Base-by-base conservation (phyloP, 2,329 filamentous ascomycete genomes). In the Fusarium sp. region DNA sequence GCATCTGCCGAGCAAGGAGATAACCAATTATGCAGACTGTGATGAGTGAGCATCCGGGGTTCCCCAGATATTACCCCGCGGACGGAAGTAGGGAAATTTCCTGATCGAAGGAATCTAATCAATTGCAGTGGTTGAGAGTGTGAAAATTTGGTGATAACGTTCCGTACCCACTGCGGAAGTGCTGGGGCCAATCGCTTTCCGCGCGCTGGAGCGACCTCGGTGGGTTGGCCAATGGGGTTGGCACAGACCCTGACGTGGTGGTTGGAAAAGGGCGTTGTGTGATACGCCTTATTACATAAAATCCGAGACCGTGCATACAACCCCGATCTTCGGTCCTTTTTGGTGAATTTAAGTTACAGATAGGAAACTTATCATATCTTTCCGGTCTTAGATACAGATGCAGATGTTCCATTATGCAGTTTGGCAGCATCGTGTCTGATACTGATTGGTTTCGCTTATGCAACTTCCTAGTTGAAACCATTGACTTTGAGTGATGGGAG, bases 51-150 rank as follows among this genome's bases (percentile, higher is more conserved):
- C 33, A 38, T 54, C 40, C 32, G 15, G 49, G 49, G n/a, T 61
- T 61, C 59, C 59, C 59, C 59, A 57, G 49, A 57, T 23, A 21
- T 57, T 43, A 35, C 49, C 59, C 37, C 37, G 49, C 59, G 37
- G 23, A 18, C 30, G 30, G 56, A 50, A 38, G 44, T 6, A 9
- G 12, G 15, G 56, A 50, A 13, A 30, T 12, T 19, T 23, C n/a
- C 56, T 59, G 43, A n/a, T 30, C 32, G 15, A 59, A 59, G 10
- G 33, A 35, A 18, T 37, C 21, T 59, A 37, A 30, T 50, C 25
- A 23, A 16, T 23, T 44, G 33, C 33, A 53, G 50, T n/a, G 23
- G 2, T 25, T n/a, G 33, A 37, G 33, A 38, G 23, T 19, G 50
- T 56, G 23, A 61, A 25, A 57, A 40, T 43, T 43, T 61, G 49